phyloP scores from a whole-genome alignment of 2,329 filamentous ascomycete genomes.

The Nemania serpens region DNA sequence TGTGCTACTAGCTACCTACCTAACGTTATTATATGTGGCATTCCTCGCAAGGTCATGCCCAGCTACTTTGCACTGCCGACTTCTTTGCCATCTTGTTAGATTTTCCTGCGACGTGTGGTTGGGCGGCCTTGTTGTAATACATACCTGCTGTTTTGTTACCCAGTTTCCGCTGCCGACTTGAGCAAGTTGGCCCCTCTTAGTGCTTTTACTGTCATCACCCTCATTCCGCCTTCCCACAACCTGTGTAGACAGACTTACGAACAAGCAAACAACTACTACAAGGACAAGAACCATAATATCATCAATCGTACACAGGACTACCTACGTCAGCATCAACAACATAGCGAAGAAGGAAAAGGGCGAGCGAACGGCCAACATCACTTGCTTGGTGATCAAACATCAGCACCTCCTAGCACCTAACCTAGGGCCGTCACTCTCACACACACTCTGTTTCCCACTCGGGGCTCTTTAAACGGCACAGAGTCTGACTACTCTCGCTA shows the following conservation, averaged over 20 bases:
- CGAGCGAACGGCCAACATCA: neutral
- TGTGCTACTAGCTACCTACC: too few species aligned
- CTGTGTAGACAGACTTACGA: neutral
- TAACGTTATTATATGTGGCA: conserved; percentile 27
- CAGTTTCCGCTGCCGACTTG: too few species aligned
- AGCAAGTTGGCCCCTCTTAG: neutral
- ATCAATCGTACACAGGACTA: neutral
- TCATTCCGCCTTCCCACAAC: neutral
- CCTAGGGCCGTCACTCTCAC: neutral
- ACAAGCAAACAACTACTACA: neutral
- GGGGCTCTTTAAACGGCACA: neutral
- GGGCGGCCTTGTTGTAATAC: conserved; percentile 6
- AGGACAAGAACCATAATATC: neutral
- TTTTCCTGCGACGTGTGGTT: conserved; percentile 5
- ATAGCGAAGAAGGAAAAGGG: neutral
- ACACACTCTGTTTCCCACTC: neutral
- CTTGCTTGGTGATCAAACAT: neutral
- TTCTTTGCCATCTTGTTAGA: conserved; percentile 20
- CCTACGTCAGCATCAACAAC: neutral
- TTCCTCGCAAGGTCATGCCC: conserved; percentile 26
- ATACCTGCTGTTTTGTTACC: neutral
- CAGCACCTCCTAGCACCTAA: neutral
- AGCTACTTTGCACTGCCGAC: conserved; percentile 4
- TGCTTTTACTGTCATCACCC: neutral
- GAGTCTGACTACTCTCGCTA: neutral